These are phyloP conservation scores for Auricularia cornea DNA, from an alignment of 768 basidiomycete species.

Conservation along the genomic window DNA sequence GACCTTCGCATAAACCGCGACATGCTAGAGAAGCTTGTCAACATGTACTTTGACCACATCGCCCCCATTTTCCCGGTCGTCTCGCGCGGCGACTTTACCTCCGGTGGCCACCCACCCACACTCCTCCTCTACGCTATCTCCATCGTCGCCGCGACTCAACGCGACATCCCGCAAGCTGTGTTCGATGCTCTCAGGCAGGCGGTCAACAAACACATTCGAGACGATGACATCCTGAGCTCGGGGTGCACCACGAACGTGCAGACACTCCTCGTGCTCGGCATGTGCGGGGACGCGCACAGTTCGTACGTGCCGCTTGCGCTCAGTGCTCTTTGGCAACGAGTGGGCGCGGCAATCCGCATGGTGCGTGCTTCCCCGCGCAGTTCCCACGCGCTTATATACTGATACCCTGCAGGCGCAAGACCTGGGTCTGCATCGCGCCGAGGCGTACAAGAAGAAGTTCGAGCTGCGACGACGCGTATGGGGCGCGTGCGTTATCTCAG, in stretches of 20 bases:
- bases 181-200: constrained; percentile 85
- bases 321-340: constrained; percentile 77
- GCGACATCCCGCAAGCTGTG: constrained; percentile 75
- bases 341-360: constrained; percentile 91
- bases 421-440: constrained; percentile 87
- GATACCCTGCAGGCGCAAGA: constrained; percentile 71
- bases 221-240: constrained; percentile 85
- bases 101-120: constrained; percentile 57
- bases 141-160: constrained; percentile 78
- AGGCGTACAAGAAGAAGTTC: constrained; percentile 73
- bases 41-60: constrained; percentile 85
- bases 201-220: constrained; percentile 80
- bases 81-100: constrained; percentile 73
- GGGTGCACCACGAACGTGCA: constrained; percentile 83
- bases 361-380: constrained; percentile 33
- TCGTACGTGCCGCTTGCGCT: constrained; percentile 79
- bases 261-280: constrained; percentile 73
- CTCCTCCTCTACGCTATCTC: constrained; percentile 91
- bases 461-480: constrained; percentile 86
- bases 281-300: constrained; percentile 87
- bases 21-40: constrained; percentile 72
- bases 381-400: constrained; percentile 1
- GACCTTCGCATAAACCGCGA: constrained; percentile 72
- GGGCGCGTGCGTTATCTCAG: constrained; percentile 90
- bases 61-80: constrained; percentile 86